These are phyloP conservation scores for Verticillium isaacii DNA, from an alignment of 2,329 filamentous ascomycete species.

Conservation along the genomic window DNA sequence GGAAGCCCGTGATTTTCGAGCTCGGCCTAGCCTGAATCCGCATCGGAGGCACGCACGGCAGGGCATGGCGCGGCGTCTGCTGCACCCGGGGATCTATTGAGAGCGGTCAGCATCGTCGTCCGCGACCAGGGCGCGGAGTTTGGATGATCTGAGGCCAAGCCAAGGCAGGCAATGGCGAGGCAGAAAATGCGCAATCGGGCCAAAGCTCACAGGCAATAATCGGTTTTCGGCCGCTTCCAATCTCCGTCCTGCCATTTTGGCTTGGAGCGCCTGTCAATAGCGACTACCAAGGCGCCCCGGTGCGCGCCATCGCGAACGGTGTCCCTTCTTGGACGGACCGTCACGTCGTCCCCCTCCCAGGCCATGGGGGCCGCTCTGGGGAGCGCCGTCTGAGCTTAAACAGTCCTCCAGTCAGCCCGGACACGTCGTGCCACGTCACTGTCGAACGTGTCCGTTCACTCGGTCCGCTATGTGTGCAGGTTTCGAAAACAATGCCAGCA, in stretches of 20 bases:
- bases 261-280: not conserved
- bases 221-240: not conserved
- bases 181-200: not conserved
- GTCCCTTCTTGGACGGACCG: not conserved
- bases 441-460: not conserved
- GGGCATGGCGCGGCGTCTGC: not conserved
- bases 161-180: not conserved
- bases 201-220: not conserved
- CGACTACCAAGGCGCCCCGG: not conserved
- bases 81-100: not conserved
- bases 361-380: not conserved
- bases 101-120: not conserved
- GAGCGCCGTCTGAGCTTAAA: not conserved
- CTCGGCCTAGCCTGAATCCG: not conserved
- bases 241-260: not conserved
- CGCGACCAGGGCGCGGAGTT: not conserved
- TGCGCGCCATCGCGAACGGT: not conserved
- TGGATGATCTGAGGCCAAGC: not conserved
- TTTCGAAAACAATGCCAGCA: not conserved
- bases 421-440: not conserved
- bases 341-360: not conserved
- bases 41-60: not conserved
- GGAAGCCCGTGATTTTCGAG: not conserved
- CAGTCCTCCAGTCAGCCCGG: not conserved
- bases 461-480: not conserved